Conservation (phyloP, 2,329 filamentous ascomycete genomes). For the Apiospora hydei region DNA sequence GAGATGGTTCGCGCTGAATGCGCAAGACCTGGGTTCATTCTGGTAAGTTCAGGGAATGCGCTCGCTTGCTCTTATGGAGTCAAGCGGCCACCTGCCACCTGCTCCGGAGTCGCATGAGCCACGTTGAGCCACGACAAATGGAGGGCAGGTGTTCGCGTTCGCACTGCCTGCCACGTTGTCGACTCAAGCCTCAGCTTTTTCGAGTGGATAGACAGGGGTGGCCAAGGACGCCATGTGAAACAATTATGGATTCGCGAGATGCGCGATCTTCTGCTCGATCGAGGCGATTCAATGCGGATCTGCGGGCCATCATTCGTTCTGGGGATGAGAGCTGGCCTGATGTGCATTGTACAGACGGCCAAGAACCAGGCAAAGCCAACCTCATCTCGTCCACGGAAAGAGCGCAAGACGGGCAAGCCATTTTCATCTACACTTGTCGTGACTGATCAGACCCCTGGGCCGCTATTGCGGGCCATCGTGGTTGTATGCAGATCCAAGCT, state of each 20-base stretch:
- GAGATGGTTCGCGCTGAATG: not conserved
- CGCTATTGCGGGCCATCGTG: not conserved
- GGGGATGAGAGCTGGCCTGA: not conserved
- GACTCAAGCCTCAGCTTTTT: not conserved
- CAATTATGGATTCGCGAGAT: not conserved
- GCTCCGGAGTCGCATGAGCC: not conserved
- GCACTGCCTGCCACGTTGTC: not conserved
- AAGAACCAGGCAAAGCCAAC: not conserved
- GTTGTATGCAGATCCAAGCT: conserved; percentile 5
- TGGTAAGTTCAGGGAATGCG: not conserved
- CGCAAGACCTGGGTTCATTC: not conserved
- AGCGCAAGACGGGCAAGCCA: too few species aligned
- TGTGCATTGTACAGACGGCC: not conserved
- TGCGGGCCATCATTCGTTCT: conserved; percentile 4
- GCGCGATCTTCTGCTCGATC: not conserved
- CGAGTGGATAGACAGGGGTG: not conserved
- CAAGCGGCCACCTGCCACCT: too few species aligned
- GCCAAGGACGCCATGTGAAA: not conserved
- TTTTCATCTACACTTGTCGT: not conserved
- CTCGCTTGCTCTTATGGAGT: too few species aligned
- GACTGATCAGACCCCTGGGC: not conserved
- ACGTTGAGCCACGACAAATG: not conserved
- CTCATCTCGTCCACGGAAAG: not conserved
- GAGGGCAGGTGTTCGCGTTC: not conserved
- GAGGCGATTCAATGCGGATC: conserved; percentile 8